Evolutionary conservation across 2,329 filamentous ascomycete genomes (phyloP), one percentile per base, ranked within the genome.

Genomic region (Cercospora brassicicola): DNA sequence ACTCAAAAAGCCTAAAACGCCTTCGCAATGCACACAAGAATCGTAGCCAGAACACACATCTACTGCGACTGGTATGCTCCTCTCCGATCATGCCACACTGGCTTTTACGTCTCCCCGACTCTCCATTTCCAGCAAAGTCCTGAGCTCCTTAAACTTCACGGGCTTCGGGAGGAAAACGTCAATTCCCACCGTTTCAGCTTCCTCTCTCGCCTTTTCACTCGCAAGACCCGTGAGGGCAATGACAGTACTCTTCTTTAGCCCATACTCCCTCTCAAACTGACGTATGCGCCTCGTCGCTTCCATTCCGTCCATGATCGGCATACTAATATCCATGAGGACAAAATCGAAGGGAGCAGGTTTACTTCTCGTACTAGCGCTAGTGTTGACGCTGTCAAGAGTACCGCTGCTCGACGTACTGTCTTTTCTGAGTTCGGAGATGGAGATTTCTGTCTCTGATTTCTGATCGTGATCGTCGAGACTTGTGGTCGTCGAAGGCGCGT

Each of bases 291-390:
- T 57, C 18, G 77, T 77, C 2, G 76, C 71, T 26, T 73, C 72
- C 60, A 75, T 73, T 6, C 78, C 77, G 48, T 79, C 77, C 75
- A 79, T 78, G 31, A 78, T 69, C 2, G 78, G 78, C 78, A 79
- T 79, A n/a, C 66, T 69, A 18, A 79, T 76, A 51, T 79, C 84
- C 83, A 86, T 86, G 15, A 86, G 79, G 1, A 86, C 81, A 53
- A 84, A 71, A 23, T 72, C 65, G 30, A 72, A 72, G 6, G 62
- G 62, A 18, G 62, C 48, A 26, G 62, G 62, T 42, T 15, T 64
- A 26, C 13, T 64, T 18, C 62, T 64, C 18, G 60, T 39, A 18
- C 60, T 62, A 15, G 42, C 28, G 10, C 18, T 51, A 20, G 45
- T 51, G 1, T 23, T 51, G 11, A 51, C 20, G 45, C 45, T 51